A percentile compares a stretch with the other conserved stretches of the same genome.
These are phyloP conservation scores for Cladosporium sp. DNA, from an alignment of 2,329 filamentous ascomycete genomes.

Conservation along the genomic window DNA sequence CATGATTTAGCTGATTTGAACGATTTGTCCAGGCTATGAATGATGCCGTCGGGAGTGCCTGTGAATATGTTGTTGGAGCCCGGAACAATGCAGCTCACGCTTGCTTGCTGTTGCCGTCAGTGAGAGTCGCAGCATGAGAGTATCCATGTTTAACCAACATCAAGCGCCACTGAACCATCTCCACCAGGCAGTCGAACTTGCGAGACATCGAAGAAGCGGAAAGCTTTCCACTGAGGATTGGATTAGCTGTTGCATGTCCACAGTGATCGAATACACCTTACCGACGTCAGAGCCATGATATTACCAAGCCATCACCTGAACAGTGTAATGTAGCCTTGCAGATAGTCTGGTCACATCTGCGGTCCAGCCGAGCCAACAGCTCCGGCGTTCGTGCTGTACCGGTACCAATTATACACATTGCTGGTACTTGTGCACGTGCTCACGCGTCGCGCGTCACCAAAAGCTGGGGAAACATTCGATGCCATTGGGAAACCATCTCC, in stretches of 20 bases:
- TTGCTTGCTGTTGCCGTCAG: constrained; percentile 46
- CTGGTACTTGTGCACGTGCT: too few relatives aligned
- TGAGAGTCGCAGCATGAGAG: neutral
- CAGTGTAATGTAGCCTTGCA: neutral
- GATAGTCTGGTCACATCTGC: neutral
- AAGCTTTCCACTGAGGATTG: constrained; percentile 83
- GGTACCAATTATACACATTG: neutral
- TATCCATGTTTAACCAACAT: constrained; percentile 21
- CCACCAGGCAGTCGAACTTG: constrained; percentile 75
- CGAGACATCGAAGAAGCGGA: constrained; percentile 97
- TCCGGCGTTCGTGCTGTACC: neutral
- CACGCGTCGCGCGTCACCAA: neutral
- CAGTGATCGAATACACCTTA: constrained; percentile 10
- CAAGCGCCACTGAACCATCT: constrained; percentile 56
- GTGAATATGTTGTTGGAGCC: constrained; percentile 88
- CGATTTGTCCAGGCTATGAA: constrained; percentile 79
- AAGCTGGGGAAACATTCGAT: neutral
- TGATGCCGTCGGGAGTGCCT: constrained; percentile 76
- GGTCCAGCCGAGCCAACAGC: neutral
- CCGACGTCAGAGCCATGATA: constrained; percentile 33
- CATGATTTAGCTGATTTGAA: constrained; percentile 88
- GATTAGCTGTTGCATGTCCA: neutral
- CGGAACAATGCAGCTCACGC: constrained; percentile 77
- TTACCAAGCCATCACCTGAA: constrained; percentile 23
- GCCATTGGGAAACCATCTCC: neutral